Base-by-base conservation (phyloP, 257 asterid species). In the Salvia rosmarinus region DNA sequence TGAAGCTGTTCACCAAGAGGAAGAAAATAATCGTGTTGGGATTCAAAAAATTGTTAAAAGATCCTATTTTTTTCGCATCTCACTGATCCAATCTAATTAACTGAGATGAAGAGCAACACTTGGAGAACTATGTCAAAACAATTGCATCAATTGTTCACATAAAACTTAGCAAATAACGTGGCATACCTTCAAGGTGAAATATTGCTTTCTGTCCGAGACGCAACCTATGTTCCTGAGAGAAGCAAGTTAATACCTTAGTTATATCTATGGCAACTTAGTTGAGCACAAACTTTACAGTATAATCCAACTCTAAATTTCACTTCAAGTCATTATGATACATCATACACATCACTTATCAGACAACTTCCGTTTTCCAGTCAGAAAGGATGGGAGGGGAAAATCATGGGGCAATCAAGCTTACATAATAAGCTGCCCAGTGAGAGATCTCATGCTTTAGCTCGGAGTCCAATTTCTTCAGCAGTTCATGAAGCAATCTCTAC, bases 401-500 rank as follows among this genome's bases (percentile, higher is more conserved):
- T 43, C 5, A 50, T 37, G 73, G 50, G 51, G 70, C 17, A 63
- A 47, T 4, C 63, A 71, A 51, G 80, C 96, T 85, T 84, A 94
- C 99, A 77, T 94, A 94, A 79, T 94, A 90, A 28, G 99, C 99
- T 46, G 98, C 99, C 98, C 99, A 94, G 76, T 83, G 89, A 62
- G 85, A 76, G 74, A 80, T 81, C 89, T 94, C 99, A 73, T 88
- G 96, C 89, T 94, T 94, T 56, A 94, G 85, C 77, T 94, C 96
- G 32, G 93, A 88, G 82, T 94, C 99, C 83, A 92, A 81, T 82
- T 89, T 94, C 88, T 88, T 91, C 82, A 94, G 76, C 70, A 94
- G 82, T 77, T 91, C 99, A 82, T 71, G 81, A 69, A 94, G 89
- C 77, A 91, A 82, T 75, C 96, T 89, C 99, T 94, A 90, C 77